These are phyloP conservation scores for Aspergillus tubingensis DNA, from an alignment of 2,329 filamentous ascomycete species.

Conservation along the genomic window DNA sequence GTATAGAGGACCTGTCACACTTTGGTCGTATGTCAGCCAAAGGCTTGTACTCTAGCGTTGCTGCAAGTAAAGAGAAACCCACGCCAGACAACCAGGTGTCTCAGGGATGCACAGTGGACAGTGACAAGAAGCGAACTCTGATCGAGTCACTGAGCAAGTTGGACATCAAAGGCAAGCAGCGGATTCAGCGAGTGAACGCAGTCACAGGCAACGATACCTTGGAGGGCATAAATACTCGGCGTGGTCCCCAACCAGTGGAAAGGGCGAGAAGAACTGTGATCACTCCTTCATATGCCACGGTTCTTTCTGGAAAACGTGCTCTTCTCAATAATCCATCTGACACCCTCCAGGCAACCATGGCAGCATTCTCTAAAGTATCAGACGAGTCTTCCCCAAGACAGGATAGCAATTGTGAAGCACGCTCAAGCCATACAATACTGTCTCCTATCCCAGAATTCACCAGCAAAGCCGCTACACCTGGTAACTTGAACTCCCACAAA, in stretches of 20 bases:
- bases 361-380: background rate
- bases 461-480: too few relatives aligned
- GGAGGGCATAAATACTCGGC: background rate
- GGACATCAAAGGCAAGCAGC: conserved; percentile 3
- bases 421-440: background rate
- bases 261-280: background rate
- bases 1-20: background rate
- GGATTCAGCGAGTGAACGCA: background rate
- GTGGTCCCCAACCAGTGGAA: background rate
- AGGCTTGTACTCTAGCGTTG: background rate
- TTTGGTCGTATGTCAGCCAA: background rate
- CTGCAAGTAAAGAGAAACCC: background rate
- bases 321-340: background rate
- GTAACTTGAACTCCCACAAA: background rate
- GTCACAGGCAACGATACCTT: background rate
- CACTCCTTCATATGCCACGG: background rate
- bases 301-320: background rate
- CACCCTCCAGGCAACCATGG: background rate
- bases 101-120: background rate
- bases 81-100: background rate
- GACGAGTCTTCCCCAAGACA: too few relatives aligned
- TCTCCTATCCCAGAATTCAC: background rate
- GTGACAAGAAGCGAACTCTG: background rate
- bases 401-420: too few relatives aligned
- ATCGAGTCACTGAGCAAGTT: background rate